phyloP scores from a whole-genome alignment of 257 asterid genomes.

The Salvia rosmarinus region DNA sequence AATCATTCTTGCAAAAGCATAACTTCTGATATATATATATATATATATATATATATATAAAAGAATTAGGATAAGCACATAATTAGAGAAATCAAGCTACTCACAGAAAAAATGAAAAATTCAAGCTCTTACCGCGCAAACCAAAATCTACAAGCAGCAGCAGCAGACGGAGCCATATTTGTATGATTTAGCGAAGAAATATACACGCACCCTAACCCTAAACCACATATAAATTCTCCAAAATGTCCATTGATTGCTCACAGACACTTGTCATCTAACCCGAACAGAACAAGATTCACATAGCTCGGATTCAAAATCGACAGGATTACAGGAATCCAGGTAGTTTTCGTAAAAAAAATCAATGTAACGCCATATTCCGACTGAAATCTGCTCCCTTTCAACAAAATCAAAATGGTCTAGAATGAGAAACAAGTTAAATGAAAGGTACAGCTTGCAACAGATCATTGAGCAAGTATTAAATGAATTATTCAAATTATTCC shows the following conservation, averaged over 20 bases:
- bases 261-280: conserved; percentile 20
- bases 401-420: conserved; percentile 4
- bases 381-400: background rate
- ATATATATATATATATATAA: conserved; percentile 88
- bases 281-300: background rate
- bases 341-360: background rate
- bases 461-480: conserved; percentile 19
- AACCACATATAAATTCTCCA: conserved; percentile 15
- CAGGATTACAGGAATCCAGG: background rate
- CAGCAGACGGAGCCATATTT: background rate
- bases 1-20: conserved; percentile 54
- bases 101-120: background rate
- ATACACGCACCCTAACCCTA: conserved; percentile 26
- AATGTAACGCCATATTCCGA: background rate
- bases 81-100: background rate
- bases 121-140: too few species aligned
- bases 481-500: too few species aligned
- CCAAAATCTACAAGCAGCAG: background rate
- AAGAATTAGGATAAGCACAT: conserved; percentile 44
- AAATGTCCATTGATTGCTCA: conserved; percentile 17
- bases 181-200: background rate
- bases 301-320: background rate
- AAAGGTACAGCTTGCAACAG: background rate
- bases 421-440: background rate
- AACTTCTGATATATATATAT: conserved; percentile 94